phyloP scores from a whole-genome alignment of 495 filamentous ascomycete genomes.

The Saxophila tyrrhenica region DNA sequence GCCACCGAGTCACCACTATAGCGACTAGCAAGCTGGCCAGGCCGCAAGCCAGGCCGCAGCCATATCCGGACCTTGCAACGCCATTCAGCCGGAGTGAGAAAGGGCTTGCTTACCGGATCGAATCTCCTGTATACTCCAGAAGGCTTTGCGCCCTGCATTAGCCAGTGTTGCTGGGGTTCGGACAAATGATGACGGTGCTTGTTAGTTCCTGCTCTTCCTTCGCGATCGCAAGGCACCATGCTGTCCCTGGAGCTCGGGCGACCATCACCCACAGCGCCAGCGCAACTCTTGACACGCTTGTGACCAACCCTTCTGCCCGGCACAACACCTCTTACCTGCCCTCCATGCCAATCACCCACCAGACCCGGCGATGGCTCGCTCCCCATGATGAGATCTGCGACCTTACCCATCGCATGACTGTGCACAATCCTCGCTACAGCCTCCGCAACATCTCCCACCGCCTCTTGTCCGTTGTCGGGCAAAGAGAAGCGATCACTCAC shows the following conservation, averaged over 20 bases:
- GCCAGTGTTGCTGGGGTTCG: not conserved
- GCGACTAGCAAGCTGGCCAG: too few relatives aligned
- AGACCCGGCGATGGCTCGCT: not conserved
- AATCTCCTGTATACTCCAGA: not conserved
- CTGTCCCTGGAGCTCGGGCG: not conserved
- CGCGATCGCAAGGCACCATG: not conserved
- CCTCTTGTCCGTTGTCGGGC: not conserved
- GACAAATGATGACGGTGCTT: not conserved
- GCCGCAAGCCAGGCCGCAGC: too few relatives aligned
- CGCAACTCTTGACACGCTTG: not conserved
- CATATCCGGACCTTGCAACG: too few relatives aligned
- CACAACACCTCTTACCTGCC: not conserved
- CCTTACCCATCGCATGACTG: not conserved
- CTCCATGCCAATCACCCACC: not conserved
- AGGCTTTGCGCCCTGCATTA: not conserved
- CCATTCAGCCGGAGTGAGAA: too few relatives aligned
- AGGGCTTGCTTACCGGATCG: slow-evolving; percentile 3
- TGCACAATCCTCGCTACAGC: not conserved
- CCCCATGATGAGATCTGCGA: not conserved
- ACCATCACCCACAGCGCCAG: not conserved
- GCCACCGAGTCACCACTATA: too few relatives aligned
- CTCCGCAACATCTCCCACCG: not conserved
- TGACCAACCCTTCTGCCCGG: not conserved
- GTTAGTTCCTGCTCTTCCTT: not conserved
- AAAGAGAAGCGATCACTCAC: slow-evolving; percentile 6